Conservation (phyloP, 2,329 filamentous ascomycete genomes). For the Paramyrothecium roridum region DNA sequence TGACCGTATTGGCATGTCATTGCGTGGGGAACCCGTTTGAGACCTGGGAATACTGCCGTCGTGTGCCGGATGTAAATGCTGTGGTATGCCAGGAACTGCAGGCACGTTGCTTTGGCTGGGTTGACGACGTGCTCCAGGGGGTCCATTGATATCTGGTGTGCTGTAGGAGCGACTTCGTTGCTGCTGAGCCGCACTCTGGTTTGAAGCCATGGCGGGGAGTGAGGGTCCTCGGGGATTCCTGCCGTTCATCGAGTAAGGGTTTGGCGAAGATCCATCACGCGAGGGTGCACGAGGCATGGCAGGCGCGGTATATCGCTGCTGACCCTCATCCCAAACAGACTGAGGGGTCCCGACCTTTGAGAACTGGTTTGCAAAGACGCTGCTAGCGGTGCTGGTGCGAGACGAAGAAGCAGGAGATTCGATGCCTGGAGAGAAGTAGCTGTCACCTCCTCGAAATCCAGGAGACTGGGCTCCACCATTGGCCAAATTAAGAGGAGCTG, state of each 20-base stretch:
- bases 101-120: slow-evolving; percentile 57
- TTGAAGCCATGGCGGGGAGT: slow-evolving; percentile 66
- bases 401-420: slow-evolving; percentile 73
- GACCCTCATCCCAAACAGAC: slow-evolving; percentile 68
- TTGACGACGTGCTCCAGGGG: slow-evolving; percentile 56
- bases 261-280: slow-evolving; percentile 67
- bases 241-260: slow-evolving; percentile 59
- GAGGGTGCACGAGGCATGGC: slow-evolving; percentile 80
- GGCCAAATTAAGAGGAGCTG: slow-evolving; percentile 65
- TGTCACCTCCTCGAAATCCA: slow-evolving; percentile 63
- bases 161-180: slow-evolving; percentile 86
- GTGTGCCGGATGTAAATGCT: slow-evolving; percentile 61
- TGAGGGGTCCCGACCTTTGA: slow-evolving; percentile 67
- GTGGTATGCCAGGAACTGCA: slow-evolving; percentile 72
- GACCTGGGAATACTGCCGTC: slow-evolving; percentile 70
- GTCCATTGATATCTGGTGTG: slow-evolving; percentile 83
- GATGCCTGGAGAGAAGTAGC: slow-evolving; percentile 86
- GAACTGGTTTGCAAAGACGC: slow-evolving; percentile 69
- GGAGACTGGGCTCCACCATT: slow-evolving; percentile 53
- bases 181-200: slow-evolving; percentile 57
- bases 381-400: slow-evolving; percentile 71
- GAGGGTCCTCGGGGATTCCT: slow-evolving; percentile 75
- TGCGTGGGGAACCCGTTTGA: slow-evolving; percentile 75
- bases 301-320: slow-evolving; percentile 84
- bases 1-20: slow-evolving; percentile 63